phyloP scores from a whole-genome alignment of 208 protist species.

The Trypanosomatidae sp. region DNA sequence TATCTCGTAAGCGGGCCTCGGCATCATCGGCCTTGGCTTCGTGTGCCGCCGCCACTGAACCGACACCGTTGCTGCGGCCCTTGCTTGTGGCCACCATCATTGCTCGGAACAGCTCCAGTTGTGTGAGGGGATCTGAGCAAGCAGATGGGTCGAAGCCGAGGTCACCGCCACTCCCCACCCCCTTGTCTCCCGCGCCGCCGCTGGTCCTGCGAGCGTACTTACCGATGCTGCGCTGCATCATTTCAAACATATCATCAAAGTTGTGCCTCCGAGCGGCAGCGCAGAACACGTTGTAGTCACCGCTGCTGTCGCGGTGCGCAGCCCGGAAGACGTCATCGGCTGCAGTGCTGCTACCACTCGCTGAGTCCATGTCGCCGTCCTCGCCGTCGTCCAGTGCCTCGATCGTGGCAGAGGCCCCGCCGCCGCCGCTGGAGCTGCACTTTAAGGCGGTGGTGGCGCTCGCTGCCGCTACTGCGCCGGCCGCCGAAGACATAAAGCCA shows the following conservation, averaged over 20 bases:
- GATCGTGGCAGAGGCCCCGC: not conserved
- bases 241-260: conserved; percentile 33
- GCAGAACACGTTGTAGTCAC: conserved; percentile 8
- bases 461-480: conserved; percentile 5
- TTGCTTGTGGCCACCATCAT: conserved; percentile 35
- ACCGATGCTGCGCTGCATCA: conserved; percentile 34
- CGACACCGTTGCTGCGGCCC: conserved; percentile 9
- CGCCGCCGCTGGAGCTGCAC: conserved; percentile 7
- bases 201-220: conserved; percentile 11
- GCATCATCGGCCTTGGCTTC: conserved; percentile 17
- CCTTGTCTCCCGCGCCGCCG: conserved; percentile 1
- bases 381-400: conserved; percentile 21
- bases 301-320: conserved; percentile 4
- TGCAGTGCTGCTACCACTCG: conserved; percentile 14
- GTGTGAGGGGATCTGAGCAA: conserved; percentile 23
- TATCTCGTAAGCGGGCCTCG: conserved; percentile 5
- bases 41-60: conserved; percentile 1
- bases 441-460: not conserved
- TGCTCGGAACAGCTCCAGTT: conserved; percentile 27
- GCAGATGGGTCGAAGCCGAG: conserved; percentile 16
- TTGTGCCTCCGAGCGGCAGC: conserved; percentile 15
- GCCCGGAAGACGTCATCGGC: conserved; percentile 14
- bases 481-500: conserved; percentile 3
- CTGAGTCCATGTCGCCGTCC: conserved; percentile 12
- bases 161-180: conserved; percentile 5